phyloP scores from a whole-genome alignment of 306 rosid genomes.

The Purshia tridentata region DNA sequence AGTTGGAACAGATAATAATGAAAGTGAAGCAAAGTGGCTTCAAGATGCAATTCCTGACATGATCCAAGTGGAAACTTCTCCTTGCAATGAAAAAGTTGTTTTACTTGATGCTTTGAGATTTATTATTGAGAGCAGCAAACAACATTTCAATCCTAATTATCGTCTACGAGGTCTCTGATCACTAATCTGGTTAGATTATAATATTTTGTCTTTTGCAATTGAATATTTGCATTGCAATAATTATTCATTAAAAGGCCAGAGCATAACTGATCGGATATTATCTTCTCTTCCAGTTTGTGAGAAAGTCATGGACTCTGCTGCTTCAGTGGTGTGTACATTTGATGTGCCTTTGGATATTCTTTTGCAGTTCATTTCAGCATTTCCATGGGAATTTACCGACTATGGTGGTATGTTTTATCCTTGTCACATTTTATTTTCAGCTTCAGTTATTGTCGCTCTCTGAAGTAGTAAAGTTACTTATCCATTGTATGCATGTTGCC shows the following conservation, averaged over 20 bases:
- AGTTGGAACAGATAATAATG: slow-evolving; percentile 31
- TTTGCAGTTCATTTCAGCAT: slow-evolving; percentile 72
- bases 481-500: background rate
- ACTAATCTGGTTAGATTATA: slow-evolving; percentile 40
- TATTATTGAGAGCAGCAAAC: slow-evolving; percentile 84
- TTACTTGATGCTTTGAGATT: slow-evolving; percentile 73
- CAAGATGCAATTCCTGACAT: slow-evolving; percentile 28
- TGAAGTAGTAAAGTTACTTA: background rate
- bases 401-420: slow-evolving; percentile 58
- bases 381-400: slow-evolving; percentile 84
- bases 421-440: slow-evolving; percentile 15
- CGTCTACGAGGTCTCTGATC: slow-evolving; percentile 70
- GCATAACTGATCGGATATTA: slow-evolving; percentile 27
- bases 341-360: slow-evolving; percentile 68
- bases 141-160: slow-evolving; percentile 94
- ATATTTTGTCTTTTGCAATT: slow-evolving; percentile 23
- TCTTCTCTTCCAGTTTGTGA: slow-evolving; percentile 65
- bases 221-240: slow-evolving; percentile 22
- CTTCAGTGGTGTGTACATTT: slow-evolving; percentile 63
- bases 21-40: slow-evolving; percentile 34
- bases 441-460: slow-evolving; percentile 11
- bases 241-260: slow-evolving; percentile 12
- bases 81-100: slow-evolving; percentile 39
- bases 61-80: slow-evolving; percentile 32
- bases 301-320: slow-evolving; percentile 70